A percentile compares a stretch with the other conserved stretches of the same genome.
phyloP scores from a whole-genome alignment of 805 yeast genomes.

The Cyberlindnera japonica region DNA sequence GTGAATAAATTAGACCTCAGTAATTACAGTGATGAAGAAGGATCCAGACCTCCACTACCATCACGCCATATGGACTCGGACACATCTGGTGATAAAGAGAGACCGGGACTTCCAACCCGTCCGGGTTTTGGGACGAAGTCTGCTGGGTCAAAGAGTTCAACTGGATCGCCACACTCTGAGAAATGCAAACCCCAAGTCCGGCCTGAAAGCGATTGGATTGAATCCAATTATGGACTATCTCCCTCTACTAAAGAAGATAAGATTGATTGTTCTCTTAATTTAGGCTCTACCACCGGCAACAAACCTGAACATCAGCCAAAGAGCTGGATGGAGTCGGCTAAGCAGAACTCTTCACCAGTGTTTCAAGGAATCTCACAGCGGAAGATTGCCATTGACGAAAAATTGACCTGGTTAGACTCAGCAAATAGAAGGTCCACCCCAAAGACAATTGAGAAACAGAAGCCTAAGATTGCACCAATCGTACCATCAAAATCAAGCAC shows the following conservation, averaged over 20 bases:
- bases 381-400: conserved; percentile 7
- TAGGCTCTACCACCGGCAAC: conserved; percentile 5
- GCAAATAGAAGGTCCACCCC: conserved; percentile 14
- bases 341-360: conserved; percentile 2
- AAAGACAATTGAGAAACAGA: conserved; percentile 4
- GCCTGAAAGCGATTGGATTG: conserved; percentile 15
- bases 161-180: too few species aligned
- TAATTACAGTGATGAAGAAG: conserved; percentile 1
- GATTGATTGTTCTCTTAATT: too few species aligned
- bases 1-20: conserved; percentile 17
- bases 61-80: too few species aligned
- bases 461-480: conserved; percentile 31
- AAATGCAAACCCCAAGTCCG: conserved; percentile 10
- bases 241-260: too few species aligned
- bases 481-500: conserved; percentile 29
- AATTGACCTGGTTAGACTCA: conserved; percentile 24
- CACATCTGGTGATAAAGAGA: not conserved
- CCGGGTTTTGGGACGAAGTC: conserved; percentile 2
- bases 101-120: conserved; percentile 1
- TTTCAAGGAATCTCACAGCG: conserved; percentile 5
- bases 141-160: too few species aligned
- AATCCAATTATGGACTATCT: conserved; percentile 2
- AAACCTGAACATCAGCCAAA: not conserved
- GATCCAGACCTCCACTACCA: not conserved
- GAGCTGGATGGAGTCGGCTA: conserved; percentile 14